Conservation (phyloP, 2,329 filamentous ascomycete species). For the Diplodia seriata region DNA sequence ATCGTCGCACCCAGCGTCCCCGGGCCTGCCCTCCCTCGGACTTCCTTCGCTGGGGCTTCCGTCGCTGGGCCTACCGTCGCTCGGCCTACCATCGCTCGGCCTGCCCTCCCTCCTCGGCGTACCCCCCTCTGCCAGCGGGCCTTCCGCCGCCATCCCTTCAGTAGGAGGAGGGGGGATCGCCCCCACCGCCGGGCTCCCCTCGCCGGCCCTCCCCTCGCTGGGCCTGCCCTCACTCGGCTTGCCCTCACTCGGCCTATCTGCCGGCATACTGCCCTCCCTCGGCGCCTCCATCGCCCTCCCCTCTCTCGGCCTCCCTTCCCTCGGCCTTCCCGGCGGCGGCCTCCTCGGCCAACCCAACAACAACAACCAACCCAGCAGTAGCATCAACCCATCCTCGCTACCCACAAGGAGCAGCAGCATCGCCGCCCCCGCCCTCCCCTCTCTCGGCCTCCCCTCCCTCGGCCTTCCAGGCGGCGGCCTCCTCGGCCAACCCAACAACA, state of each 20-base stretch:
- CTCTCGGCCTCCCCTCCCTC: not conserved
- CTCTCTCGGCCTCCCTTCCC: not conserved
- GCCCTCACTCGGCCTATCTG: not conserved
- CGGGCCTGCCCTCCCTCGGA: not conserved
- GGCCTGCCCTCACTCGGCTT: not conserved
- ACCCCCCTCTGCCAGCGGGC: too few relatives aligned
- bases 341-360: not conserved
- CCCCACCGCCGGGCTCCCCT: too few relatives aligned
- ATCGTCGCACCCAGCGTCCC: not conserved
- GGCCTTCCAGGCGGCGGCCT: not conserved
- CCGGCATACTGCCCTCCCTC: not conserved
- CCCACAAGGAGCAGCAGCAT: not conserved
- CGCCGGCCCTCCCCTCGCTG: not conserved
- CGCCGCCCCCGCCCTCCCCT: not conserved
- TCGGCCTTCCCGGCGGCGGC: not conserved
- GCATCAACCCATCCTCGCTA: not conserved
- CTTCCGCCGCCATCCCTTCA: too few relatives aligned
- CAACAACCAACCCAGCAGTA: not conserved
- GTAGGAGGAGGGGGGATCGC: too few relatives aligned
- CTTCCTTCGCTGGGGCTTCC: not conserved
- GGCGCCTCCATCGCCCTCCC: too few relatives aligned
- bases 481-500: too few relatives aligned
- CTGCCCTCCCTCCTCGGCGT: too few relatives aligned
- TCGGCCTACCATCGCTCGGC: too few relatives aligned
- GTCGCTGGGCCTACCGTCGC: not conserved